Evolutionary conservation across 257 asterid species (phyloP).

Genomic region (Asclepias syriaca): DNA sequence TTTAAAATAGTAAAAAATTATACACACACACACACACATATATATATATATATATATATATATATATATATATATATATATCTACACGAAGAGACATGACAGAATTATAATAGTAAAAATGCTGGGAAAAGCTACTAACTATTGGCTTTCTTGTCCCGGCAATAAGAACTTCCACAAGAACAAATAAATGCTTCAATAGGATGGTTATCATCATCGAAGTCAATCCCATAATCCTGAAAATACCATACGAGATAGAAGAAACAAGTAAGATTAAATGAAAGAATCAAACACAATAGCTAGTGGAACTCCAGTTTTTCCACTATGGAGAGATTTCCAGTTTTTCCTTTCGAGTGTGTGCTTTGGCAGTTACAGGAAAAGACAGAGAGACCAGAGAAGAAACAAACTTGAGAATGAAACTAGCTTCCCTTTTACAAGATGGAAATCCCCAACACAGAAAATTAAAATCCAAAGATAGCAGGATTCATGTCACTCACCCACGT

Average conservation of each 20-base stretch:
- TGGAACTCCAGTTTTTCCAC: too few species aligned
- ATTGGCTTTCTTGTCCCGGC: conserved; percentile 33
- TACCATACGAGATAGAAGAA: not conserved
- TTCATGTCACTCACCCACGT: conserved; percentile 48
- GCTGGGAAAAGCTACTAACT: conserved; percentile 7
- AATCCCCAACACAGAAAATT: not conserved
- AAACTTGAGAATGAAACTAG: not conserved
- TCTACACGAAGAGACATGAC: not conserved
- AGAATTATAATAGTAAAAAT: not conserved
- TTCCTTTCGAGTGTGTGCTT: too few species aligned
- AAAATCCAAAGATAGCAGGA: not conserved
- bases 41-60: too few species aligned
- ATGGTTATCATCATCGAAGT: conserved; percentile 47
- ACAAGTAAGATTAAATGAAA: not conserved
- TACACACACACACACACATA: too few species aligned
- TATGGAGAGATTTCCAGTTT: too few species aligned
- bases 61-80: too few species aligned
- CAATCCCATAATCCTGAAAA: conserved; percentile 56
- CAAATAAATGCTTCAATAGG: conserved; percentile 57
- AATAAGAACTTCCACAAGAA: conserved; percentile 47
- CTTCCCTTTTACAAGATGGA: not conserved
- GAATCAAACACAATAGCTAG: not conserved
- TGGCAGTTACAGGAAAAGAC: not conserved
- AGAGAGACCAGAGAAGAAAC: not conserved
- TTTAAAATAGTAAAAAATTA: too few species aligned